Base-by-base conservation (phyloP, 768 basidiomycete genomes). In the Amyloporia xantha region DNA sequence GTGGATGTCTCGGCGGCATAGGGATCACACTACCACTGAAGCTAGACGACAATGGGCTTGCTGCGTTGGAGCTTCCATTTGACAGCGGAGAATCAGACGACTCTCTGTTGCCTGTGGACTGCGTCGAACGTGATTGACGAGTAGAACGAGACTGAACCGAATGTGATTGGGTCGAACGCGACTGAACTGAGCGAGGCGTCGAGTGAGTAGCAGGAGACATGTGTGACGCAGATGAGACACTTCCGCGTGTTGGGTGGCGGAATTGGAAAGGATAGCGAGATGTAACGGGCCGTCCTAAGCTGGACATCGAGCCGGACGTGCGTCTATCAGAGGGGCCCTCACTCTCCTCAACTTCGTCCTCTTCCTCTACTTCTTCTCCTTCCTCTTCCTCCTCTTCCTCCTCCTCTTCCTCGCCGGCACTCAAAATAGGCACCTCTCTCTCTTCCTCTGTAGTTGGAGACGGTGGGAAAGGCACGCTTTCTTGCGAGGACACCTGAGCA, bases 231-330 rank as follows among this genome's bases (percentile, higher is more conserved):
- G 72, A 62, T 25, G 66, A 65, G 21, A 62, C 48, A 54, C 64
- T 67, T 12, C 66, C 69, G 0, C 79, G 55, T 1, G 63, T 62
- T 5, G 77, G 76, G 2, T 73, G 73, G 17, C 82, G 79, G 64
- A 78, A 77, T 46, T 78, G 72, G 73, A 86, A 86, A 9, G 84
- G 86, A 59, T 83, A 85, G 0, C 82, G 75, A 20, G 85, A 81
- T 27, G 69, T 64, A 45, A 91, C 73, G 1, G 87, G 89, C 20
- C 85, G 82, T 2, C 90, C 90, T 4, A 92, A 76, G 52, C 84
- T 87, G 2, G 89, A 91, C 82, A 92, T 81, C 6, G 90, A 91
- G 17, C 81, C 86, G 0, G 87, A 88, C 4, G 79, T 84, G 15
- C 82, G 74, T 36, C 78, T 49, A 27, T 52, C 79, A 3, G 81